A percentile compares a stretch with the other conserved stretches of the same genome.
phyloP scores from a whole-genome alignment of 2,329 filamentous ascomycete species.

The Tolypocladium ovalisporum region DNA sequence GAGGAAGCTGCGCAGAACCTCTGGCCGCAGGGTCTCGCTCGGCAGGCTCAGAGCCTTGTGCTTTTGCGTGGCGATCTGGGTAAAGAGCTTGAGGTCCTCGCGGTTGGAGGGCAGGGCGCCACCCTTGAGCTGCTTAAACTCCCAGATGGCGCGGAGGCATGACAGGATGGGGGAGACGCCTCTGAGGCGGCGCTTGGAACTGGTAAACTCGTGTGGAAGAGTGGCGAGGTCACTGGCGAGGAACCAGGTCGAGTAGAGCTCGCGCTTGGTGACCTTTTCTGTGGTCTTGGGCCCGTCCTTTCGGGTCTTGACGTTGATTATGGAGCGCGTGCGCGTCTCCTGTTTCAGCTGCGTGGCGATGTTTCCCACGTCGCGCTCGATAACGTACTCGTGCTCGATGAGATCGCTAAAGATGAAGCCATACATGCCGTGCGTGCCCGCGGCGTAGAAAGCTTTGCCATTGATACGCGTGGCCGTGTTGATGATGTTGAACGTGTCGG shows the following conservation, averaged over 20 bases:
- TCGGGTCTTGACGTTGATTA: slow-evolving; percentile 62
- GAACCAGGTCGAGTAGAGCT: slow-evolving; percentile 79
- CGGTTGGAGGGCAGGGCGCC: slow-evolving; percentile 44
- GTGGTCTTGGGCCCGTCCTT: slow-evolving; percentile 57
- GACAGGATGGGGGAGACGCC: slow-evolving; percentile 77
- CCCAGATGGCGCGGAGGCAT: slow-evolving; percentile 83
- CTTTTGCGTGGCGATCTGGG: slow-evolving; percentile 63
- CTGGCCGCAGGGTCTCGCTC: slow-evolving; percentile 52
- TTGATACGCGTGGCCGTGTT: slow-evolving; percentile 78
- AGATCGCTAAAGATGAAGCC: slow-evolving; percentile 93
- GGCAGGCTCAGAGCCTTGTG: slow-evolving; percentile 66
- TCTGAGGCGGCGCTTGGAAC: slow-evolving; percentile 56
- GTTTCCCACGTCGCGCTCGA: slow-evolving; percentile 78
- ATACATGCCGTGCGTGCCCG: slow-evolving; percentile 78
- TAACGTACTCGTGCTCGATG: slow-evolving; percentile 79
- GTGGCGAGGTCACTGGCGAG: slow-evolving; percentile 70
- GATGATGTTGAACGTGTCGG: slow-evolving; percentile 62
- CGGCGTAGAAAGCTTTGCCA: slow-evolving; percentile 76
- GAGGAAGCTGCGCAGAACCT: slow-evolving; percentile 73
- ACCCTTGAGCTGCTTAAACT: slow-evolving; percentile 50
- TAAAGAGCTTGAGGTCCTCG: slow-evolving; percentile 66
- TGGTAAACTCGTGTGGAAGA: slow-evolving; percentile 56
- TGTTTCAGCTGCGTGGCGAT: slow-evolving; percentile 44
- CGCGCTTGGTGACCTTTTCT: slow-evolving; percentile 84
- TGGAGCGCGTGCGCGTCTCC: slow-evolving; percentile 69